Conservation (phyloP, 305 asterid species). For the Caryopteris hybrid region DNA sequence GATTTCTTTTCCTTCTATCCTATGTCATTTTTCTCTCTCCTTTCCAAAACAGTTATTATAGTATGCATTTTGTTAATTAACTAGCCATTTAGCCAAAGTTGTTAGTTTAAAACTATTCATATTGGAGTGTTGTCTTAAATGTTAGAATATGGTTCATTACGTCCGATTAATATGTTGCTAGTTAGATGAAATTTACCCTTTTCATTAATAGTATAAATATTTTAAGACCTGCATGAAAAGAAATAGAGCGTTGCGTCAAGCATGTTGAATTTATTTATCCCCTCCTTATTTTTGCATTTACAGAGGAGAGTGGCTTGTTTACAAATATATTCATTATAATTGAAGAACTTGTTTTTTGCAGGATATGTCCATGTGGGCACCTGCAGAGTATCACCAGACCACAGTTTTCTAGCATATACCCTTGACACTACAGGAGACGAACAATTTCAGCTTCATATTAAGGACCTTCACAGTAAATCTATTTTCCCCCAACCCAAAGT, state of each 20-base stretch:
- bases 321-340: not conserved
- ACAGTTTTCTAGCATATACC: conserved; percentile 79
- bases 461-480: conserved; percentile 52
- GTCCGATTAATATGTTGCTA: not conserved
- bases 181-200: not conserved
- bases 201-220: not conserved
- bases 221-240: not conserved
- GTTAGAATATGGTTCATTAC: not conserved
- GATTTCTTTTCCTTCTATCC: not conserved
- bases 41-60: not conserved
- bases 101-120: not conserved
- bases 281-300: not conserved
- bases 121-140: not conserved
- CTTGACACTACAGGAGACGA: conserved; percentile 72
- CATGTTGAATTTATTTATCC: not conserved
- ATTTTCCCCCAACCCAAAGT: conserved; percentile 44
- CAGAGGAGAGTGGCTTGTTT: not conserved
- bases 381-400: conserved; percentile 94
- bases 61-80: not conserved
- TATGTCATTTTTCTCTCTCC: not conserved
- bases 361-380: conserved; percentile 97
- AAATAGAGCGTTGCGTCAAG: not conserved
- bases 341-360: conserved; percentile 29
- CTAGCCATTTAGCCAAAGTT: not conserved
- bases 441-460: conserved; percentile 69